Evolutionary conservation across 768 basidiomycete genomes (phyloP), one percentile per base, ranked within the genome.

Genomic region (Gautieria morchelliformis): DNA sequence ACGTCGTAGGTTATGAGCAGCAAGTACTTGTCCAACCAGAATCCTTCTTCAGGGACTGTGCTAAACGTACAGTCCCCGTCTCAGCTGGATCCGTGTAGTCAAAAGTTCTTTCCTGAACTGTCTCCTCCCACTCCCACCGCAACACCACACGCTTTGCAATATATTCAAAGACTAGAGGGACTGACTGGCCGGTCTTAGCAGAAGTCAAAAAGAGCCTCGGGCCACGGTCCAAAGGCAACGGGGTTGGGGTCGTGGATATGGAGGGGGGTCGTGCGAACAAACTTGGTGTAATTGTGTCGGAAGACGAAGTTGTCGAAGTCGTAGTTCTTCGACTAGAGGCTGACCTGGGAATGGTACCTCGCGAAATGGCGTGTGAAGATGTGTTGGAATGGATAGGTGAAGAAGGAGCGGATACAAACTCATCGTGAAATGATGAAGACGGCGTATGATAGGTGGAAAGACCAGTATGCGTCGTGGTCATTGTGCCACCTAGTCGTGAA

Each of bases 111-210:
- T 19, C 42, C 20, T 55, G 48, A n/a, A 57, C 47, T 3, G 46
- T 55, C 55, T 85, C 87, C 56, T 88, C 84, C 63, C 81, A 81
- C 63, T 84, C 88, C 81, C 82, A 84, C 59, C 77, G 71, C 60
- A 66, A 64, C 37, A 83, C 75, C 9, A 91, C 84, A 27, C 87
- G 73, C 50, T 69, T 64, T 4, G 81, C 85, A 42, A 92, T 74
- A 63, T 89, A 89, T 66, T 81, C 84, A 63, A 91, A 92, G n/a
- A 89, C 83, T 1, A 83, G 84, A 1, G 65, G 51, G 0, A 90
- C 86, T 8, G 85, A 83, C 37, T 79, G 76, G 0, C 89, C 89
- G 4, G 85, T 88, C 69, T 88, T 88, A 3, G 89, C 88, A 1
- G 84, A 87, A 6, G 86, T 80, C 64, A 86, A 84, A 68, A 89